Evolutionary conservation across 345 rosid genomes (phyloP).

Genomic region (Firmiana major): DNA sequence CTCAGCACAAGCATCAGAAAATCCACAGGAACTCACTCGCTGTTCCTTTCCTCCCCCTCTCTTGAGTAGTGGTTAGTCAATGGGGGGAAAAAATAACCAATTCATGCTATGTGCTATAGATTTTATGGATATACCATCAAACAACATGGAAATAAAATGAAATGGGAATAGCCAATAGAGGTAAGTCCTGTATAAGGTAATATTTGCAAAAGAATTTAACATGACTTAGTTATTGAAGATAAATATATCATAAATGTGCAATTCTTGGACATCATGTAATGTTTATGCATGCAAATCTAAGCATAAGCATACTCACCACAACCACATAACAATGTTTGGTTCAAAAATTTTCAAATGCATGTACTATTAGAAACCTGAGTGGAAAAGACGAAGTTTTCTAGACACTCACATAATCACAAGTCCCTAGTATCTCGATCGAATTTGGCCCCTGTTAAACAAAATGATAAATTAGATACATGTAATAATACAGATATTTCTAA

Average conservation of each 20-base stretch:
- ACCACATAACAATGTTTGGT: not conserved
- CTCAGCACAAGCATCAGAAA: not conserved
- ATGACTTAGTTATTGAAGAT: too few species aligned
- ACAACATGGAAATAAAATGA: not conserved
- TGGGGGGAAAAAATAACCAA: not conserved
- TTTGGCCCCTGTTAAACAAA: constrained; percentile 62
- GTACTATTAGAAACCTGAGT: not conserved
- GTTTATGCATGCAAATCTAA: not conserved
- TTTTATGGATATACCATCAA: not conserved
- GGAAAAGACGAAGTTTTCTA: constrained; percentile 14
- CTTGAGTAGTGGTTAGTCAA: not conserved
- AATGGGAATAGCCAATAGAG: not conserved
- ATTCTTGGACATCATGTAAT: not conserved
- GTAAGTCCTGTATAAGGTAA: too few species aligned
- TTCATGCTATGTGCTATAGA: too few species aligned
- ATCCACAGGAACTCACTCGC: not conserved
- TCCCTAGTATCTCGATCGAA: constrained; percentile 51
- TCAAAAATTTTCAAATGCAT: not conserved
- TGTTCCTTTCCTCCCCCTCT: not conserved
- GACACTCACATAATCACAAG: constrained; percentile 70
- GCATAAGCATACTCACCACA: not conserved
- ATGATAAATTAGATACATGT: constrained; percentile 10
- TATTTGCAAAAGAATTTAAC: too few species aligned
- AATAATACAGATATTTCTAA: constrained; percentile 17
- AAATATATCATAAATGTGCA: not conserved